Conservation (phyloP, 2,329 filamentous ascomycete species). For the Alternaria arborescens region DNA sequence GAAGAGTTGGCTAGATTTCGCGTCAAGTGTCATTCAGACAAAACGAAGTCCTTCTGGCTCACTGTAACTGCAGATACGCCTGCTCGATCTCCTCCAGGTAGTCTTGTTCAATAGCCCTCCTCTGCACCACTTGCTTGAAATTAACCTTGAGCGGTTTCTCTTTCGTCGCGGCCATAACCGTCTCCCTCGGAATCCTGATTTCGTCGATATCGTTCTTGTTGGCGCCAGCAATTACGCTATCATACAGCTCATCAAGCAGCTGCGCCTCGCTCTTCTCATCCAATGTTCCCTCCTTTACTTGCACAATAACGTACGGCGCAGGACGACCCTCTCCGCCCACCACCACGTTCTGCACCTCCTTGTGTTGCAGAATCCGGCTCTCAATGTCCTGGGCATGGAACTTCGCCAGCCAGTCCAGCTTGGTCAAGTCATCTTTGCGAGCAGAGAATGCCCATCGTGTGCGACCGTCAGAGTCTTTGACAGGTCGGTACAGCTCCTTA, state of each 20-base stretch:
- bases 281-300: conserved; percentile 21
- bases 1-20: background rate
- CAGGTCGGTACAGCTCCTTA: conserved; percentile 46
- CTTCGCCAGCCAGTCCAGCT: conserved; percentile 30
- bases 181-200: background rate
- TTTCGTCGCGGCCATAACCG: conserved; percentile 19
- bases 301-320: conserved; percentile 27
- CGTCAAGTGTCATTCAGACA: background rate
- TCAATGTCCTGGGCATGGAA: conserved; percentile 30
- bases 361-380: conserved; percentile 21
- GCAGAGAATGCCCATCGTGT: conserved; percentile 27
- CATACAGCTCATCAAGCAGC: conserved; percentile 21
- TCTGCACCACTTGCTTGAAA: conserved; percentile 22
- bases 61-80: conserved; percentile 13
- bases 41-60: conserved; percentile 2
- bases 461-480: conserved; percentile 33
- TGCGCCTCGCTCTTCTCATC: conserved; percentile 12
- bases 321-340: conserved; percentile 29
- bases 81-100: conserved; percentile 28
- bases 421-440: conserved; percentile 34
- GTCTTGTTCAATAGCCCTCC: conserved; percentile 28
- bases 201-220: background rate
- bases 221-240: conserved; percentile 5
- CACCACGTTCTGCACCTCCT: conserved; percentile 13
- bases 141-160: conserved; percentile 25